Percentiles rank a stretch among this genome's conserved stretches.
Evolutionary conservation across 208 protist genomes (phyloP).

Genomic region (Leishmania gerbilli): DNA sequence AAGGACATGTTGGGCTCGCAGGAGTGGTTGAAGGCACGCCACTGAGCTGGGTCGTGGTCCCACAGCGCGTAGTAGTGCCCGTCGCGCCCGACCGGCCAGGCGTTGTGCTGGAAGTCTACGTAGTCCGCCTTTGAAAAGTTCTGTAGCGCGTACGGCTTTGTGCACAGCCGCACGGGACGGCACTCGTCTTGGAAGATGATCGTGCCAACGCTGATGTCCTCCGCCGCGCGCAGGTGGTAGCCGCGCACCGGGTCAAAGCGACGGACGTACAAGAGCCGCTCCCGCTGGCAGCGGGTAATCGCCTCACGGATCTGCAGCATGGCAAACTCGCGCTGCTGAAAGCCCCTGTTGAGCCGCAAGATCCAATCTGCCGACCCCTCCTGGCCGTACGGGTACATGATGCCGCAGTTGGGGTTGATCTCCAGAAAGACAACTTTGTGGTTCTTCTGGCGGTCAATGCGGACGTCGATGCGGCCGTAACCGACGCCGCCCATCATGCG

Average conservation of each 20-base stretch:
- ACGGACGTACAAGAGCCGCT: slow-evolving; percentile 54
- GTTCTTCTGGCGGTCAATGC: slow-evolving; percentile 62
- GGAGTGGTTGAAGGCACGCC: slow-evolving; percentile 80
- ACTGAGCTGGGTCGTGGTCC: slow-evolving; percentile 69
- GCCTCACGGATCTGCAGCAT: slow-evolving; percentile 81
- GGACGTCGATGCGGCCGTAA: slow-evolving; percentile 88
- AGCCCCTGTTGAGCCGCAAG: slow-evolving; percentile 57
- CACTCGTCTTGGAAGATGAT: slow-evolving; percentile 76
- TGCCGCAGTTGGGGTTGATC: slow-evolving; percentile 92
- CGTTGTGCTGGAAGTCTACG: slow-evolving; percentile 67
- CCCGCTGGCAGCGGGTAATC: slow-evolving; percentile 33
- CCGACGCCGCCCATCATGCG: slow-evolving; percentile 91
- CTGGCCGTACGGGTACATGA: slow-evolving; percentile 89
- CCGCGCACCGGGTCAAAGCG: slow-evolving; percentile 54
- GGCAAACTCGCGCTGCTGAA: slow-evolving; percentile 84
- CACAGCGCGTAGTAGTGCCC: slow-evolving; percentile 88
- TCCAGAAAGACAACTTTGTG: slow-evolving; percentile 83
- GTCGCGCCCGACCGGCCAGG: slow-evolving; percentile 72
- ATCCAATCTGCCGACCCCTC: slow-evolving; percentile 92
- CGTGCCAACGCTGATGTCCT: slow-evolving; percentile 55
- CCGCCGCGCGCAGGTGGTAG: slow-evolving; percentile 69
- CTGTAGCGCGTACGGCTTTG: slow-evolving; percentile 65
- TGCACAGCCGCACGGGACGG: slow-evolving; percentile 67
- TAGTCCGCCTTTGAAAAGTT: slow-evolving; percentile 50
- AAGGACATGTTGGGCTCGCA: slow-evolving; percentile 87